A percentile compares a stretch with the other conserved stretches of the same genome.
Evolutionary conservation across 108 stramenopile genomes (phyloP).

Genomic region (Cyclostephanos tholiformis): DNA sequence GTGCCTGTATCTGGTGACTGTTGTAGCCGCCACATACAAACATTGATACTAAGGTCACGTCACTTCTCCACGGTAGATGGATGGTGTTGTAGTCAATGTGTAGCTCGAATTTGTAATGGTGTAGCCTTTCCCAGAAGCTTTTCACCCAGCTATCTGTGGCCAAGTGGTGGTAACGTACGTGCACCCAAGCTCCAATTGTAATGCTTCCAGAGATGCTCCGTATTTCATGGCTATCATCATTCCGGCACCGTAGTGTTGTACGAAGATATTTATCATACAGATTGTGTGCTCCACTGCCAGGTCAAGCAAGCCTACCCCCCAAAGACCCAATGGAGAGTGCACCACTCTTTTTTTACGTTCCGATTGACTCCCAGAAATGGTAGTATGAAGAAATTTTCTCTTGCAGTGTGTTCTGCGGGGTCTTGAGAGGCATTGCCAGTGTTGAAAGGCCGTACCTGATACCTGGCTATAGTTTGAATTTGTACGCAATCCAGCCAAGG

Average conservation of each 20-base stretch:
- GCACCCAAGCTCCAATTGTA: neutral
- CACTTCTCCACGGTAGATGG: neutral
- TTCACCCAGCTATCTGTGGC: constrained; percentile 1
- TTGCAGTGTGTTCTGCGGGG: neutral
- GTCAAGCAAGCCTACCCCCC: constrained; percentile 8
- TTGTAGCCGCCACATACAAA: neutral
- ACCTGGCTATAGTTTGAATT: neutral
- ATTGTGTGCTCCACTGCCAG: neutral
- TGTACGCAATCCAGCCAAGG: neutral
- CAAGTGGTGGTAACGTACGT: neutral
- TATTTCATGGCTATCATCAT: neutral
- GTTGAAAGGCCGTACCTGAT: neutral
- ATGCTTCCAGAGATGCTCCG: neutral
- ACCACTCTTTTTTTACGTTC: constrained; percentile 9
- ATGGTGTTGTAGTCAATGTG: neutral
- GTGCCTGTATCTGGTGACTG: neutral
- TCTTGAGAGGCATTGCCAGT: neutral
- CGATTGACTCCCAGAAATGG: constrained; percentile 11
- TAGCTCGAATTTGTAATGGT: neutral
- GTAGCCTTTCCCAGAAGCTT: neutral
- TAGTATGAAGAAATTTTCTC: neutral
- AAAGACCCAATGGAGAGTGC: constrained; percentile 7
- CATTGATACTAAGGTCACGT: neutral
- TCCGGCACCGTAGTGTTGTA: neutral
- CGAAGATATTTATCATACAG: neutral